Evolutionary conservation across 192 early-diverging fungal genomes (phyloP), one percentile per base, ranked within the genome.

Genomic region (Phlyctochytrium arcticum): DNA sequence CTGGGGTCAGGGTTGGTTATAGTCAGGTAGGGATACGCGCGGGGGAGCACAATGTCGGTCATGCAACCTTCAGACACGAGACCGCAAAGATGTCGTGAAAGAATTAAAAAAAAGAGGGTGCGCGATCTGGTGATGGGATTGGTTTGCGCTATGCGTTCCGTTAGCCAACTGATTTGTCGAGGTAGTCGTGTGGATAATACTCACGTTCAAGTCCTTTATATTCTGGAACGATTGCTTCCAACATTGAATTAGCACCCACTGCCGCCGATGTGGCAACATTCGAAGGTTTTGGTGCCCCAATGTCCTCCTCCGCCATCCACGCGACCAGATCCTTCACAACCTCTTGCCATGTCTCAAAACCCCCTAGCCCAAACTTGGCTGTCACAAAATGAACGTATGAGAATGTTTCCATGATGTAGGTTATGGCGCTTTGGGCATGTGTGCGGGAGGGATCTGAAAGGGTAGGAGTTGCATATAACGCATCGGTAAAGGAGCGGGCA

Each of bases 341-440:
- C 6, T 48, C 57, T 7, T 60, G 46, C 66, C 66, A 68, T 17
- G 57, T 36, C 37, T 30, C 29, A 27, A 68, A 68, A 17, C 66
- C 66, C 1, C 32, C 56, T 21, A 68, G 21, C 6, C 66, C 66
- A 29, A 68, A 68, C 6, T 57, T 23, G 4, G 66, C 55, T 3
- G 66, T 68, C 21, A 60, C 57, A 36, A 68, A 68, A 50, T 68
- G 66, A 12, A 68, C 33, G 8, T 60, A 36, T 21, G 66, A 47
- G 27, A 68, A 60, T 10, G 54, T 44, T 21, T 26, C 24, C 37
- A 66, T 19, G 23, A 46, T 12, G 24, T 34, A 27, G 12, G 30
- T n/a, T 9, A 62, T 35, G 4, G 48, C 48, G 15, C 33, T 10
- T 6, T 42, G 0, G 19, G 36, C 57, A n/a, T 51, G 27, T 44